Evolutionary conservation across 257 asterid species (phyloP).

Genomic region (Pogostemon cablin): DNA sequence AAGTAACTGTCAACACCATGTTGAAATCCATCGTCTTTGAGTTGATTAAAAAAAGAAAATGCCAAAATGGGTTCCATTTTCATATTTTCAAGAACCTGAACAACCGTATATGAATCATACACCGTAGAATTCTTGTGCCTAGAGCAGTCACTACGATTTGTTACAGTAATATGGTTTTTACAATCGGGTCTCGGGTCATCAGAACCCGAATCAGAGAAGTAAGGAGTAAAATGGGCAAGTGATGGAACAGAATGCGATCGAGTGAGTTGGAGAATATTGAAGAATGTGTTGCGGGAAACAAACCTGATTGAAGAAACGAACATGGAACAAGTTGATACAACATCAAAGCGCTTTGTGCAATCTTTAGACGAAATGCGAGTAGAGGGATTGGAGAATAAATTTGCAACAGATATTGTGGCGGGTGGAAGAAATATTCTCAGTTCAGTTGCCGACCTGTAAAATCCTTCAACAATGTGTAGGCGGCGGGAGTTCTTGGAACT

Average conservation of each 20-base stretch:
- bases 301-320: conserved; percentile 51
- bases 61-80: conserved; percentile 56
- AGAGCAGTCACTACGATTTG: background rate
- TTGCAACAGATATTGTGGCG: no score
- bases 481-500: no score
- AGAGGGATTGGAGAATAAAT: no score
- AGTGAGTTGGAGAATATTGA: conserved; percentile 39
- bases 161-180: background rate
- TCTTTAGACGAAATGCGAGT: no score
- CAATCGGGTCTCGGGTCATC: conserved; percentile 43
- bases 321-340: conserved; percentile 39
- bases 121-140: conserved; percentile 18
- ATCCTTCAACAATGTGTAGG: no score
- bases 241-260: conserved; percentile 56
- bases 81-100: conserved; percentile 58
- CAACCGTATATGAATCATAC: conserved; percentile 46
- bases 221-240: conserved; percentile 59
- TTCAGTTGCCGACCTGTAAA: no score
- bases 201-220: conserved; percentile 51
- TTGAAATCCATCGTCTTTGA: conserved; percentile 52
- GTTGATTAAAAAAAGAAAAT: conserved; percentile 45
- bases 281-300: conserved; percentile 39
- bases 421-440: no score
- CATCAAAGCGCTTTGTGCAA: conserved; percentile 22
- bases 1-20: conserved; percentile 56